Evolutionary conservation across 257 asterid genomes (phyloP).

Genomic region (Leonotis leonurus): DNA sequence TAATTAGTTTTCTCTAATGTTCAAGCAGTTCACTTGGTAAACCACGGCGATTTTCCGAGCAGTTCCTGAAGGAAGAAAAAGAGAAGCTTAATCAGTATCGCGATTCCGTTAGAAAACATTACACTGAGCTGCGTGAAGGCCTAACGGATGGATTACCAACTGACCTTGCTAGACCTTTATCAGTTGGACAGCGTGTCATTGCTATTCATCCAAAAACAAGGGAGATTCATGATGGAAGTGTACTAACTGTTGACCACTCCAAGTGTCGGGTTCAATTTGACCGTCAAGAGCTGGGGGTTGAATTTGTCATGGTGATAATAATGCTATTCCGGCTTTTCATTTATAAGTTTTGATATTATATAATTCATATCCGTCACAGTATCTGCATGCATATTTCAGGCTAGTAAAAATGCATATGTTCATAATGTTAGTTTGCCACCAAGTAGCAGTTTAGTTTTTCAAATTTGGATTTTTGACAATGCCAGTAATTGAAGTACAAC

Average conservation of each 20-base stretch:
- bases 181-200: constrained; percentile 91
- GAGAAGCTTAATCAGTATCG: constrained; percentile 85
- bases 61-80: constrained; percentile 90
- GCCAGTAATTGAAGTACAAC: neutral
- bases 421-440: no score
- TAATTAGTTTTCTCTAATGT: constrained; percentile 16
- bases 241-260: constrained; percentile 78
- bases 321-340: constrained; percentile 14
- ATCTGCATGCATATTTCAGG: neutral
- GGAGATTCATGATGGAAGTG: constrained; percentile 85
- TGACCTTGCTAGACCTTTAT: constrained; percentile 84
- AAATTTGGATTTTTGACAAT: no score
- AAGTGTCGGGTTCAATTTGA: constrained; percentile 90
- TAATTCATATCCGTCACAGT: neutral
- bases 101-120: constrained; percentile 82
- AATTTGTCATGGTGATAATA: constrained; percentile 69
- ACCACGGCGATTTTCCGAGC: constrained; percentile 88
- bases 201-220: constrained; percentile 95
- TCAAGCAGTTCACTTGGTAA: constrained; percentile 83
- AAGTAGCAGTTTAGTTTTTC: no score
- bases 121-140: constrained; percentile 84
- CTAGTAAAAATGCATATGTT: constrained; percentile 1
- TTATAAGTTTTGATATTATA: neutral
- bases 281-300: constrained; percentile 90
- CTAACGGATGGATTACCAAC: constrained; percentile 75